phyloP scores from a whole-genome alignment of 352 stramenopile species.

The Pythium volutum region DNA sequence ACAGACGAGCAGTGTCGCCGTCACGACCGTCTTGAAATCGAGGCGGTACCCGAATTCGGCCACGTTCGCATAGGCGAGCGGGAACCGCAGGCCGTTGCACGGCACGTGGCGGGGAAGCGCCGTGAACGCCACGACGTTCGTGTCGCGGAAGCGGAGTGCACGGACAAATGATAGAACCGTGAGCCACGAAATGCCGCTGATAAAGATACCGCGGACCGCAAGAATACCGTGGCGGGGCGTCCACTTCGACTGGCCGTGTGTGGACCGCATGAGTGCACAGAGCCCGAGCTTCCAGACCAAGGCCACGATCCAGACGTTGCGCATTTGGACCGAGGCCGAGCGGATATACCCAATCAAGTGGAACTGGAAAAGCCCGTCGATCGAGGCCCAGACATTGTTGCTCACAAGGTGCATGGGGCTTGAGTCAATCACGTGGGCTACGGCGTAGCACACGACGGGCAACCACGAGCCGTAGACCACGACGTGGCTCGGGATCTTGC shows the following conservation, averaged over 20 bases:
- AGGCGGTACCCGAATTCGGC: slow-evolving; percentile 11
- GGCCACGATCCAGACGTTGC: slow-evolving; percentile 32
- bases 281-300: slow-evolving; percentile 18
- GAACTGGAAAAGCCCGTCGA: slow-evolving; percentile 22
- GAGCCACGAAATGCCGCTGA: slow-evolving; percentile 6
- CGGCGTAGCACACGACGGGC: slow-evolving; percentile 28
- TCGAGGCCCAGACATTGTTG: slow-evolving; percentile 25
- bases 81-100: neutral
- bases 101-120: slow-evolving; percentile 4
- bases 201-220: slow-evolving; percentile 10
- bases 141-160: slow-evolving; percentile 18
- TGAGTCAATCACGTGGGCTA: slow-evolving; percentile 31
- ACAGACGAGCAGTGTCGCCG: neutral
- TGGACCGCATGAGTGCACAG: neutral
- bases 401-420: slow-evolving; percentile 22
- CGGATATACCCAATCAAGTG: slow-evolving; percentile 18
- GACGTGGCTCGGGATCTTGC: slow-evolving; percentile 19
- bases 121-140: slow-evolving; percentile 1
- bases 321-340: slow-evolving; percentile 34
- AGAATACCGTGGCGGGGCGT: slow-evolving; percentile 8
- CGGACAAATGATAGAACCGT: slow-evolving; percentile 11
- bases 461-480: slow-evolving; percentile 31
- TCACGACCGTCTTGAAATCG: neutral
- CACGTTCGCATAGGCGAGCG: neutral
- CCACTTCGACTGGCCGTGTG: neutral